Evolutionary conservation across 2,329 filamentous ascomycete species (phyloP), one percentile per base, ranked within the genome.

Genomic region (Arthrocladium fulminans): DNA sequence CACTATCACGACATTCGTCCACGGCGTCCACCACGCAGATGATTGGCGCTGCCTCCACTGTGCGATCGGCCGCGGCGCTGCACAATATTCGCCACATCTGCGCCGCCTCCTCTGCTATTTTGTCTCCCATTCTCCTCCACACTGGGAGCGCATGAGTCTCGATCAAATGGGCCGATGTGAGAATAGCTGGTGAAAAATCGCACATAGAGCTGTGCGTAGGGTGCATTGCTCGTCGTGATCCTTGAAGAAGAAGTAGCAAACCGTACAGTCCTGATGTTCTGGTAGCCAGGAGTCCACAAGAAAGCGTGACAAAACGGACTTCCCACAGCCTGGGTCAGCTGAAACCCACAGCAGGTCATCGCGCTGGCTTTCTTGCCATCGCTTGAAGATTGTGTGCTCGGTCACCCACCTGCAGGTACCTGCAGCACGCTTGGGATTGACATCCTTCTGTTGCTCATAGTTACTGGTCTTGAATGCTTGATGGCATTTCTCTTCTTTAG

Each of bases 271-370:
- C 6, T 34, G 46, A 24, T 51, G 8, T 13, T 12, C 48, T 17
- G 45, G 40, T 6, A 67, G 51, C 23, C 59, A 54, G 1, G 59
- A 23, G 42, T 68, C 61, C 6, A 69, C 55, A 0, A 70, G 54
- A 2, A 58, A 62, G 53, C 56, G 59, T 0, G 65, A 52, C 1
- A 70, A 57, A 0, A 69, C 66, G 22, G 66, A 69, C 51, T 69
- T 70, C 3, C 67, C 66, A 48, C 64, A 68, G 24, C 67, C 67
- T 13, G 65, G 66, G 45, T 67, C 64, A 1, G 67, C 67, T 9
- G 65, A 67, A 6, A 68, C 56, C 66, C 61, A 68, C 22, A 70
- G 61, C 22, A 68, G 54, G 48, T 59, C 55, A 35, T 59, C 51
- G 3, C 23, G 10, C 1, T 8, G 2, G 24, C 45, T 61, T 5